Conservation (phyloP, 192 early-diverging fungal species). For the Chytriomyces hyalinus region DNA sequence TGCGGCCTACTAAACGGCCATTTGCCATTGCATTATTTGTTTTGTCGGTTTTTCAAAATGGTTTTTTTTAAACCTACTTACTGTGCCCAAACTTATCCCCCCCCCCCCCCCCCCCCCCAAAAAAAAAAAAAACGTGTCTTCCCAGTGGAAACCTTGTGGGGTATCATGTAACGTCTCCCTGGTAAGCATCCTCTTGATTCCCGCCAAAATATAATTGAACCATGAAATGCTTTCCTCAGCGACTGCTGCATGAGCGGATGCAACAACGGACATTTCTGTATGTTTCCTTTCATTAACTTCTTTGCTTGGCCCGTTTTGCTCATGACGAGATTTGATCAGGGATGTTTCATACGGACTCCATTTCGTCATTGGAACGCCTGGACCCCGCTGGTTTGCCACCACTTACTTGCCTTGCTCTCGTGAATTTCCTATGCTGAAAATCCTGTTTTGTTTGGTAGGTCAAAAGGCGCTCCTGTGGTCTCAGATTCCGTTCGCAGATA, state of each 20-base stretch:
- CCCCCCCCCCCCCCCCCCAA: no score
- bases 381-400: conserved; percentile 43
- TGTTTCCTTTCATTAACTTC: conserved; percentile 56
- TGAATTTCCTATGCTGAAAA: neutral
- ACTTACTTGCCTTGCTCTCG: neutral
- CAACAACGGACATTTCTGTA: conserved; percentile 93
- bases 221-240: no score
- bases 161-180: conserved; percentile 77
- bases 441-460: neutral
- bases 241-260: conserved; percentile 50
- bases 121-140: neutral
- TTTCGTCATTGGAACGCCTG: conserved; percentile 63
- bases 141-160: conserved; percentile 68
- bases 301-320: no score
- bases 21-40: no score
- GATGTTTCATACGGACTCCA: conserved; percentile 89
- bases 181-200: conserved; percentile 79
- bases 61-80: no score
- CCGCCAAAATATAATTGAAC: no score
- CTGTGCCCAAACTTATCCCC: neutral
- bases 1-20: no score
- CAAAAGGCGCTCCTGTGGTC: conserved; percentile 46
- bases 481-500: conserved; percentile 46
- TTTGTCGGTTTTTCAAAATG: no score
- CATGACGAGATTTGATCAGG: conserved; percentile 28